Evolutionary conservation across 352 stramenopile genomes (phyloP), one percentile per base, ranked within the genome.

Genomic region (Pythium rhizo-oryzae): DNA sequence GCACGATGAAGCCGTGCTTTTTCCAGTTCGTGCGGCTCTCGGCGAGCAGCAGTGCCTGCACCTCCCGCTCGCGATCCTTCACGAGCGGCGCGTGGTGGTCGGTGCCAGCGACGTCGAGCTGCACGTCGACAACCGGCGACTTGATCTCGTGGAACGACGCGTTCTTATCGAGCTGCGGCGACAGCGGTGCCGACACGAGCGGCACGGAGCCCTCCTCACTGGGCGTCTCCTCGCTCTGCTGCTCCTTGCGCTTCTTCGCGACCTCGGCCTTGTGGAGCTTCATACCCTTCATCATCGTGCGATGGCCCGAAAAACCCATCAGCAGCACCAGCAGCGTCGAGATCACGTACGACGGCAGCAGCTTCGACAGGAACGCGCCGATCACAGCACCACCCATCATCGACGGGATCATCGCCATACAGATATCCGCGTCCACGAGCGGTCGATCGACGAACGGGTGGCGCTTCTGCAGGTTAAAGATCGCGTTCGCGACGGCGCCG

Each of bases 381-480:
- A 91, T 57, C 46, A 91, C 72, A 0, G 81, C 78, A 13, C 80
- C 79, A 21, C 77, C 80, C n/a, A n/a, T n/a, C n/a, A n/a, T n/a
- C n/a, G n/a, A n/a, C n/a, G n/a, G n/a, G n/a, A n/a, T n/a, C n/a
- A 89, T 90, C 33, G 74, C 78, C n/a, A 88, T 60, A 11, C 71
- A 76, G 11, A 91, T 69, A 39, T 89, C 79, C 8, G 80, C 68
- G 44, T 91, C 79, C 23, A 91, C 80, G 21, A 91, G 69, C n/a
- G 80, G 81, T 0, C 80, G 79, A 44, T 89, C 70, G 5, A 72
- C 79, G 18, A 61, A 76, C 52, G 82, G 79, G 50, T 91, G 80
- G 37, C 80, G 79, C 68, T 89, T 88, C 59, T 71, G 80, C 62
- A 88, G 39, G 59, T 91, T 89, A 66, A 88, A 87, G 51, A 76